Conservation (phyloP, 805 yeast genomes). For the Sugiyamaella chiloensis region DNA sequence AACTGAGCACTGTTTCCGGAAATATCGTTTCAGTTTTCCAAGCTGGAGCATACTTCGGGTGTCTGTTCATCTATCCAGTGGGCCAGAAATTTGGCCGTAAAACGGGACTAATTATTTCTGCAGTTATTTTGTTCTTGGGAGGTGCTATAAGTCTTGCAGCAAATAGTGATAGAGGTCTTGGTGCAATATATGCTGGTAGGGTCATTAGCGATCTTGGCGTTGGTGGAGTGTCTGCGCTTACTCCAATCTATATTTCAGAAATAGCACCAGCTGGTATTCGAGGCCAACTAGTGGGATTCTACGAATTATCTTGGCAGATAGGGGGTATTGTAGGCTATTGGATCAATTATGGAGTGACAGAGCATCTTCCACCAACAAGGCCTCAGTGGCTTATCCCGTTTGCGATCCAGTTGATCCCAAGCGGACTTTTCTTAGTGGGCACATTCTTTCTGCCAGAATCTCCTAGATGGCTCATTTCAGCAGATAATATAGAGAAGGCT, state of each 20-base stretch:
- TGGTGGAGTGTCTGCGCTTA: not conserved
- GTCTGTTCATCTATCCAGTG: not conserved
- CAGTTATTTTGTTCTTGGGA: not conserved
- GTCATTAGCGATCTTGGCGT: not conserved
- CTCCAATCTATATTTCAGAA: not conserved
- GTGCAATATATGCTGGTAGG: not conserved
- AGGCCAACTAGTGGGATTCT: not conserved
- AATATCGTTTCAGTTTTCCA: constrained; percentile 1
- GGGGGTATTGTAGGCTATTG: not conserved
- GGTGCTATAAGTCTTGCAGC: not conserved
- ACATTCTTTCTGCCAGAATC: not conserved
- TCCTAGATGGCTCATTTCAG: not conserved
- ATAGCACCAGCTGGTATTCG: not conserved
- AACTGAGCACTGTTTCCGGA: not conserved
- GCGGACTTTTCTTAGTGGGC: not conserved
- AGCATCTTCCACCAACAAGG: not conserved
- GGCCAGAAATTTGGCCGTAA: not conserved
- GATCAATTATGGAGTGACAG: not conserved
- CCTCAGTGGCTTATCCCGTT: not conserved
- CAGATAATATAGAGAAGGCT: not conserved
- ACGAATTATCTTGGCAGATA: not conserved
- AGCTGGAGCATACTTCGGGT: not conserved
- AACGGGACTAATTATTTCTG: not conserved
- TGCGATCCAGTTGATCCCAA: not conserved
- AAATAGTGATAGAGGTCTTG: not conserved